Evolutionary conservation across 768 basidiomycete genomes (phyloP).

Genomic region (Termitomyces sp.): DNA sequence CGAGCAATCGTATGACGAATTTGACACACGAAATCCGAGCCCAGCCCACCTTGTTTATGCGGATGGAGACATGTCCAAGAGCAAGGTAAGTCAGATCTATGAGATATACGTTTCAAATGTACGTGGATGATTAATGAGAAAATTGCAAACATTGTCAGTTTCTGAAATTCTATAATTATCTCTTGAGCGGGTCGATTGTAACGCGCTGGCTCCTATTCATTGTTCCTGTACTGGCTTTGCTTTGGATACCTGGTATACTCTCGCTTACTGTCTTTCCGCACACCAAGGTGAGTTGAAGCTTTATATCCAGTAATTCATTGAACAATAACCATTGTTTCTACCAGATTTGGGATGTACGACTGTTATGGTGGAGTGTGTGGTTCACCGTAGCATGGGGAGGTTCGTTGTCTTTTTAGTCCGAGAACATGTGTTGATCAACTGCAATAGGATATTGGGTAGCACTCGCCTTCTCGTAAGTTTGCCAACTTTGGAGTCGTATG

Average conservation of each 20-base stretch:
- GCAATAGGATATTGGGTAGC: conserved; percentile 71
- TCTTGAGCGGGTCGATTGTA: conserved; percentile 70
- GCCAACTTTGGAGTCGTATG: background rate
- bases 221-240: conserved; percentile 57
- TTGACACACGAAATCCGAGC: conserved; percentile 49
- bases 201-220: conserved; percentile 81
- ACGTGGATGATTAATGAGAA: background rate
- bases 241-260: conserved; percentile 78
- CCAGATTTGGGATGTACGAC: conserved; percentile 53
- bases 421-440: background rate
- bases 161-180: conserved; percentile 62
- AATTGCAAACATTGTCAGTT: conserved; percentile 32
- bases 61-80: conserved; percentile 57
- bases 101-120: background rate
- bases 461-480: conserved; percentile 56
- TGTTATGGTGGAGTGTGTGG: conserved; percentile 86
- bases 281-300: conserved; percentile 35
- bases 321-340: background rate
- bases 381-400: conserved; percentile 74
- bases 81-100: conserved; percentile 34
- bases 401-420: conserved; percentile 20
- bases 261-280: conserved; percentile 44
- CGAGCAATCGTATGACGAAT: conserved; percentile 53
- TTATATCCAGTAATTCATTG: conserved; percentile 2
- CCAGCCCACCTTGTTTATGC: conserved; percentile 50